Conservation (phyloP, 495 filamentous ascomycete species). For the Bacidia rubella region DNA sequence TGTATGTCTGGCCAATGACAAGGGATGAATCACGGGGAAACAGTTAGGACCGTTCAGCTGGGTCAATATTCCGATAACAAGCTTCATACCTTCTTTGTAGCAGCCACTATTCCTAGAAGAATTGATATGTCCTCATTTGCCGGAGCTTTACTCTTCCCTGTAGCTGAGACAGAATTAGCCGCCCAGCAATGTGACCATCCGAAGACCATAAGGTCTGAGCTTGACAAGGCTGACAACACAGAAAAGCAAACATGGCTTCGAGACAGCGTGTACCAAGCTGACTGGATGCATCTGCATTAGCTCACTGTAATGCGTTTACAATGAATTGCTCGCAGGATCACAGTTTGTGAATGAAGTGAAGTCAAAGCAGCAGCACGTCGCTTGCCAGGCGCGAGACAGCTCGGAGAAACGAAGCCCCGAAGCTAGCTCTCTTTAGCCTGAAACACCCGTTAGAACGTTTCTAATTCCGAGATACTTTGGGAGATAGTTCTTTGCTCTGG, state of each 20-base stretch:
- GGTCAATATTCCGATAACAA: neutral
- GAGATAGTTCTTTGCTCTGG: too few species aligned
- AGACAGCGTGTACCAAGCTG: too few species aligned
- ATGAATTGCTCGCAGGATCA: too few species aligned
- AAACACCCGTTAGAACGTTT: neutral
- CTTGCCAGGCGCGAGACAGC: neutral
- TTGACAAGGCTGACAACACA: conserved; percentile 10
- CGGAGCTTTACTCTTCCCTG: conserved; percentile 5
- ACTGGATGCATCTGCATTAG: too few species aligned
- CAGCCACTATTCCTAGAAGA: conserved; percentile 12
- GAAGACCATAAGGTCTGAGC: conserved; percentile 2
- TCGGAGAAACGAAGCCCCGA: neutral
- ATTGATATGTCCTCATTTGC: conserved; percentile 12
- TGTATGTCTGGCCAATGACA: neutral
- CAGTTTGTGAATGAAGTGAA: neutral
- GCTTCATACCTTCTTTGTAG: neutral
- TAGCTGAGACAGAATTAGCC: conserved; percentile 16
- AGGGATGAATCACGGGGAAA: neutral
- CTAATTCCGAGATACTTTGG: neutral
- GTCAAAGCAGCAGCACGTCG: neutral
- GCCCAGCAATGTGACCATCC: conserved; percentile 8
- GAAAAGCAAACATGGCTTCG: neutral
- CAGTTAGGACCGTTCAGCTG: neutral
- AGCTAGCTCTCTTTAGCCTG: neutral
- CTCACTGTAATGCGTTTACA: too few species aligned